Evolutionary conservation across 2,329 filamentous ascomycete species (phyloP), one percentile per base, ranked within the genome.

Genomic region (Claviceps paspali): DNA sequence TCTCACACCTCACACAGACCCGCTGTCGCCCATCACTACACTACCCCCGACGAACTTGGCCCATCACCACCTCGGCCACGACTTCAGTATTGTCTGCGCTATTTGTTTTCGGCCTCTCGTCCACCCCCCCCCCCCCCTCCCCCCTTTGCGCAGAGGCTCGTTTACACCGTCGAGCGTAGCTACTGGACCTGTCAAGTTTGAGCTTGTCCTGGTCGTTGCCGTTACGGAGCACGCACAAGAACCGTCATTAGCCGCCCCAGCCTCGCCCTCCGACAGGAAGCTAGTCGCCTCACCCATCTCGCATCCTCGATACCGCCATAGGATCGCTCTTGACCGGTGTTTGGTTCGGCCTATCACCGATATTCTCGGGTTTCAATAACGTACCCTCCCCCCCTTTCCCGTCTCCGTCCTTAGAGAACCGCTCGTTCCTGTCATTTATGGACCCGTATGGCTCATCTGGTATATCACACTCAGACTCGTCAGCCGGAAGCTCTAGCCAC

Each of bases 121-220:
- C 7, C 21, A 6, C 22, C 8, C 9, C 3, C n/a, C 1, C n/a
- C n/a, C 8, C 10, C 19, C 5, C 7, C n/a, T 17, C 7, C 21
- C 6, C 22, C 8, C 9, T 3, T 19, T 1, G 3, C 33, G 14
- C 33, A 28, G 23, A 10, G 12, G 22, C 21, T 22, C 8, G 17
- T 22, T n/a, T 2, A 24, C 14, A 15, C 23, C 11, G 23, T 15
- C 28, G 33, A 23, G 14, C 33, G 23, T 15, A 27, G 18, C 6
- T 9, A 30, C 27, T 7, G 17, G 27, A n/a, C n/a, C n/a, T n/a
- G n/a, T n/a, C n/a, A n/a, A n/a, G n/a, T n/a, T n/a, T n/a, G n/a
- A 36, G 34, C 27, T 36, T 29, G 14, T 15, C 0, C 56, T 82
- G 14, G 73, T 76, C 38, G 81, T 82, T 48, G 67, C 73, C 51